Evolutionary conservation across 129 eudicot genomes (phyloP).

Genomic region (Escallonia rubra): DNA sequence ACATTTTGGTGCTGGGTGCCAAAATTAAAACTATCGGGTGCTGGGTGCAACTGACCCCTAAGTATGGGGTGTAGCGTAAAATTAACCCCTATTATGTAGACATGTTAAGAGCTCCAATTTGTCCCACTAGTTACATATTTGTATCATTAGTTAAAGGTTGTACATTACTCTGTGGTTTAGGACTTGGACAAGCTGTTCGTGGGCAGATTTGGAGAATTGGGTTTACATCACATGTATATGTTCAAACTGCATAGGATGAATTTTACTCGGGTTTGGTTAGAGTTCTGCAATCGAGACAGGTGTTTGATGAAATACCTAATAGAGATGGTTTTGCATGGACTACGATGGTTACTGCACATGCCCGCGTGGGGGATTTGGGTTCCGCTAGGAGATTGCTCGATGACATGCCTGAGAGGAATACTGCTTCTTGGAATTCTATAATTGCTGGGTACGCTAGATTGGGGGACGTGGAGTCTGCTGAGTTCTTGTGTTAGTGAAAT

Average conservation of each 20-base stretch:
- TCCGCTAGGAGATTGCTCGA: slow-evolving; percentile 60
- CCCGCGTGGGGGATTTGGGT: slow-evolving; percentile 52
- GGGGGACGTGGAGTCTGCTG: slow-evolving; percentile 58
- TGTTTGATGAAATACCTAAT: slow-evolving; percentile 66
- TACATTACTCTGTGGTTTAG: slow-evolving; percentile 13
- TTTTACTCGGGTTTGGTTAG: slow-evolving; percentile 53
- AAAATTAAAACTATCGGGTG: too few species aligned
- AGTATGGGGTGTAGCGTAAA: too few species aligned
- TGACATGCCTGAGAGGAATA: slow-evolving; percentile 66
- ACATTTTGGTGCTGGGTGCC: too few species aligned
- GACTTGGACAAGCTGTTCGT: slow-evolving; percentile 58
- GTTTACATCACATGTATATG: slow-evolving; percentile 42
- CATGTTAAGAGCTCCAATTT: slow-evolving; percentile 49
- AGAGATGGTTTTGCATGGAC: slow-evolving; percentile 74
- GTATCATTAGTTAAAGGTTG: slow-evolving; percentile 65
- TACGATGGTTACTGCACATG: slow-evolving; percentile 45
- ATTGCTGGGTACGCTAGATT: slow-evolving; percentile 64
- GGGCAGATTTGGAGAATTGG: slow-evolving; percentile 68
- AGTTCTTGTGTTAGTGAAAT: slow-evolving; percentile 43
- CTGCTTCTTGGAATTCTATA: slow-evolving; percentile 66
- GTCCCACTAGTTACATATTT: slow-evolving; percentile 68
- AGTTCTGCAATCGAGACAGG: slow-evolving; percentile 33
- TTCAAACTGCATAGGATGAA: slow-evolving; percentile 72
- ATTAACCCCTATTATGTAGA: too few species aligned
- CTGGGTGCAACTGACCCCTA: too few species aligned